Conservation (phyloP, 2,329 filamentous ascomycete genomes). For the Periconia sp. region DNA sequence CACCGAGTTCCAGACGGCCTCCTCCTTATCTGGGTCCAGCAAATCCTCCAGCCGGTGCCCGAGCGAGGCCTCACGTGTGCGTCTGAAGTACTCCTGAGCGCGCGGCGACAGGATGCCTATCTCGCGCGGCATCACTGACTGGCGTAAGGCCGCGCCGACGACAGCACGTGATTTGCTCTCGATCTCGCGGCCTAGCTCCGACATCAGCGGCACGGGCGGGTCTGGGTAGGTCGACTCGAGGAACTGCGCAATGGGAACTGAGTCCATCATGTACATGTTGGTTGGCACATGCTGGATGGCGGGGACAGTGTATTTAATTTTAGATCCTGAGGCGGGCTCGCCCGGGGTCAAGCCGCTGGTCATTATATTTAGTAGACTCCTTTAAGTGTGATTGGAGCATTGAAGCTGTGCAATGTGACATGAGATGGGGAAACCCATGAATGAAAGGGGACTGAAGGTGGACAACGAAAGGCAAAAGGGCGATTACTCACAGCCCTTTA, state of each 20-base stretch:
- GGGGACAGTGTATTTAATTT: constrained; percentile 51
- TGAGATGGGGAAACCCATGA: not conserved
- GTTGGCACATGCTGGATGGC: constrained; percentile 50
- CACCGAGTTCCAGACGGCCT: constrained; percentile 32
- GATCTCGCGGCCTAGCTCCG: constrained; percentile 44
- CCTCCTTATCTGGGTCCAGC: constrained; percentile 39
- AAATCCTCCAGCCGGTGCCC: constrained; percentile 46
- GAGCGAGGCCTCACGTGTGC: constrained; percentile 45
- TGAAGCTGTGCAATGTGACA: constrained; percentile 1
- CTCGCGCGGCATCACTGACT: constrained; percentile 48
- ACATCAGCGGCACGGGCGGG: constrained; percentile 41
- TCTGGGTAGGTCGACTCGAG: constrained; percentile 50
- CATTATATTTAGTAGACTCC: not conserved
- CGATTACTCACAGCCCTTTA: constrained; percentile 45
- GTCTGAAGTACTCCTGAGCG: constrained; percentile 48
- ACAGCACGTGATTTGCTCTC: constrained; percentile 38
- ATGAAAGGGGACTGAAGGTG: not conserved
- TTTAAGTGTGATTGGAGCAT: constrained; percentile 6
- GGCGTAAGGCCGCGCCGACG: constrained; percentile 32
- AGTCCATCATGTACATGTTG: constrained; percentile 51
- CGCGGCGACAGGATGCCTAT: constrained; percentile 45
- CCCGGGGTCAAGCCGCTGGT: constrained; percentile 29
- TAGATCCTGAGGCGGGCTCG: constrained; percentile 28
- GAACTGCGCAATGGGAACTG: constrained; percentile 47
- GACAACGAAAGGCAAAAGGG: not conserved